Percentiles rank a stretch among this genome's conserved stretches.
phyloP scores from a whole-genome alignment of 2,329 filamentous ascomycete genomes.

The Leptographium flavum region DNA sequence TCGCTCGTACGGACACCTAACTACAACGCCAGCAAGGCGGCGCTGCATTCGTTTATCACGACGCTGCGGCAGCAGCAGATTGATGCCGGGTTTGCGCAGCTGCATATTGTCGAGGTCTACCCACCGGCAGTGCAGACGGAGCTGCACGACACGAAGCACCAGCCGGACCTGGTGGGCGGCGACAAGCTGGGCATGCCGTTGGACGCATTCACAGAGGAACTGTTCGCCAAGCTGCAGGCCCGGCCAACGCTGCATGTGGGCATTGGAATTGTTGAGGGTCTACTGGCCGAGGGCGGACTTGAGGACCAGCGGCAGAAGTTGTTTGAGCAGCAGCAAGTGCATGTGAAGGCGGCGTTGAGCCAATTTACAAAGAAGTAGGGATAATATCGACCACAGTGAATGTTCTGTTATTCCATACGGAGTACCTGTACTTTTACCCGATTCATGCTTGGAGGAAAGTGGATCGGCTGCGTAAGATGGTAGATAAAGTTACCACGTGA shows the following conservation, averaged over 20 bases:
- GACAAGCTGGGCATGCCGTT: conserved; percentile 33
- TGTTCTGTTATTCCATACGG: background rate
- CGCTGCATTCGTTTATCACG: conserved; percentile 28
- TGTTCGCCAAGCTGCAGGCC: conserved; percentile 21
- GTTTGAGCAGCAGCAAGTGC: conserved; percentile 13
- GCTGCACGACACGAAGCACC: conserved; percentile 24
- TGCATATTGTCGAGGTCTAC: conserved; percentile 27
- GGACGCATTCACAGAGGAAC: conserved; percentile 24
- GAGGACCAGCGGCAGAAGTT: conserved; percentile 15
- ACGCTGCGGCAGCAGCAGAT: conserved; percentile 30
- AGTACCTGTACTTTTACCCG: no score
- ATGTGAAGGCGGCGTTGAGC: conserved; percentile 9
- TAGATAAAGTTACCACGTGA: background rate
- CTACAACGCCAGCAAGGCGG: conserved; percentile 35
- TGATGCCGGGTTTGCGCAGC: conserved; percentile 17
- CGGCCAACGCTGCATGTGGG: conserved; percentile 24
- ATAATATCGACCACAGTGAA: background rate
- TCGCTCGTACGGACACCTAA: conserved; percentile 25
- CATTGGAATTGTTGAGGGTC: conserved; percentile 16
- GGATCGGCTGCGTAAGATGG: background rate
- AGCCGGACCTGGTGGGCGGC: conserved; percentile 26
- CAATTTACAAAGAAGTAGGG: conserved; percentile 11
- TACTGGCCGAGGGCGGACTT: conserved; percentile 14
- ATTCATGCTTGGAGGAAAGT: no score
- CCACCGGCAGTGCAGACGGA: conserved; percentile 28